phyloP scores from a whole-genome alignment of 192 early-diverging fungal genomes.

The Coemansia sp. region DNA sequence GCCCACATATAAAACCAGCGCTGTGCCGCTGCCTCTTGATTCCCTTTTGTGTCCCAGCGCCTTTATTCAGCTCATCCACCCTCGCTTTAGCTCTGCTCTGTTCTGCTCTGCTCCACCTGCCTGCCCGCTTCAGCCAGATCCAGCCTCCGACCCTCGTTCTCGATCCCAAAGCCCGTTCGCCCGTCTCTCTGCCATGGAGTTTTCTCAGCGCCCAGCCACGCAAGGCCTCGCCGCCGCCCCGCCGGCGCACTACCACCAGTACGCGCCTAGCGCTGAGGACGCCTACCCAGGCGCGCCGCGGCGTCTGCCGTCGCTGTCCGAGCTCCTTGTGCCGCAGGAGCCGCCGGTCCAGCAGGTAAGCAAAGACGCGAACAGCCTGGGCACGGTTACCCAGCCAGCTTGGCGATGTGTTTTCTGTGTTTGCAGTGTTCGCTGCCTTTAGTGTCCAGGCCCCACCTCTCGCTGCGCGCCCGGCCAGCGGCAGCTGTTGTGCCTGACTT shows the following conservation, averaged over 20 bases:
- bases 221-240: slow-evolving; percentile 28
- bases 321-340: slow-evolving; percentile 39
- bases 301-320: slow-evolving; percentile 43
- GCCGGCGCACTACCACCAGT: slow-evolving; percentile 34
- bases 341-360: slow-evolving; percentile 23
- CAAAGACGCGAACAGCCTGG: not conserved
- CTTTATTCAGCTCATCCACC: not conserved
- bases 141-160: not conserved
- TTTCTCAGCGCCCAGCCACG: slow-evolving; percentile 45
- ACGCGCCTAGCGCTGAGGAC: slow-evolving; percentile 15
- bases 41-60: not conserved
- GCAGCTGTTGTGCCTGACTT: not conserved
- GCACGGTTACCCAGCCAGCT: not conserved
- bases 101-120: no score
- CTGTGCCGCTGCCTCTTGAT: not conserved
- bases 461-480: not conserved
- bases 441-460: no score
- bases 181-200: slow-evolving; percentile 30
- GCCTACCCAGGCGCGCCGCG: slow-evolving; percentile 18
- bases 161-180: not conserved
- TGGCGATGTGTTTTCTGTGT: not conserved
- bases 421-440: not conserved
- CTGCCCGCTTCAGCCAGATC: no score
- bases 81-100: no score
- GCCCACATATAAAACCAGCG: not conserved